These are phyloP conservation scores for Backusella westeae DNA, from an alignment of 192 early-diverging fungal species.

Conservation along the genomic window DNA sequence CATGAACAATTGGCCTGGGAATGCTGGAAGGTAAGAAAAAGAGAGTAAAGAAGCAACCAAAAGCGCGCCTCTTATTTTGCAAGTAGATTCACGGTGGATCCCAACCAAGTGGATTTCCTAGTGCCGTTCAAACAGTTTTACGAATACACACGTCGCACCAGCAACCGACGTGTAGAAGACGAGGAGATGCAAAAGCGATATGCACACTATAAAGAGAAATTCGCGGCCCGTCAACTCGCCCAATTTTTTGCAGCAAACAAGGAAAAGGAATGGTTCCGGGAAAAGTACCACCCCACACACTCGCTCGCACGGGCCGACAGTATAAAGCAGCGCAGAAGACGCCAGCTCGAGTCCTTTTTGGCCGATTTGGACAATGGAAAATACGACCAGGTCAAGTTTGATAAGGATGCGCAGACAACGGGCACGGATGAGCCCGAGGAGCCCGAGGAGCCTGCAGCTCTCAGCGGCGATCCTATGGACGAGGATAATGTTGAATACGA, in stretches of 20 bases:
- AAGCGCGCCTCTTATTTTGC: not conserved
- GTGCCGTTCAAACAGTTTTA: conserved; percentile 74
- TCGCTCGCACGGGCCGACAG: conserved; percentile 52
- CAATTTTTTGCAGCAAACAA: conserved; percentile 79
- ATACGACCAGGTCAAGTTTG: conserved; percentile 60
- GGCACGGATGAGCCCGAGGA: not conserved
- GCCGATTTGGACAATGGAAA: conserved; percentile 67
- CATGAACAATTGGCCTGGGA: conserved; percentile 15
- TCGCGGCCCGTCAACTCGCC: conserved; percentile 60
- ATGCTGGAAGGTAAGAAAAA: not conserved
- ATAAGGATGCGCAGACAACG: conserved; percentile 39
- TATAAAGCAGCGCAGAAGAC: conserved; percentile 52
- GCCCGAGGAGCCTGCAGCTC: conserved; percentile 18
- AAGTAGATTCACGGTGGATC: conserved; percentile 54
- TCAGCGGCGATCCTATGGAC: conserved; percentile 9
- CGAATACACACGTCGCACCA: conserved; percentile 63
- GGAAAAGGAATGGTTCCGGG: conserved; percentile 88
- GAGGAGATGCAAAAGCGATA: conserved; percentile 82
- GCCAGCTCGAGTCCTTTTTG: conserved; percentile 58
- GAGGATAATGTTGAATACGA: conserved; percentile 22
- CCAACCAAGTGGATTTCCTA: conserved; percentile 71
- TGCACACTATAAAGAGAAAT: conserved; percentile 81
- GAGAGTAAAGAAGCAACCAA: no score
- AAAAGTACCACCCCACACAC: conserved; percentile 86
- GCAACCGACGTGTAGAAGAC: conserved; percentile 60